phyloP scores from a whole-genome alignment of 345 rosid genomes.

The Salix purpurea region DNA sequence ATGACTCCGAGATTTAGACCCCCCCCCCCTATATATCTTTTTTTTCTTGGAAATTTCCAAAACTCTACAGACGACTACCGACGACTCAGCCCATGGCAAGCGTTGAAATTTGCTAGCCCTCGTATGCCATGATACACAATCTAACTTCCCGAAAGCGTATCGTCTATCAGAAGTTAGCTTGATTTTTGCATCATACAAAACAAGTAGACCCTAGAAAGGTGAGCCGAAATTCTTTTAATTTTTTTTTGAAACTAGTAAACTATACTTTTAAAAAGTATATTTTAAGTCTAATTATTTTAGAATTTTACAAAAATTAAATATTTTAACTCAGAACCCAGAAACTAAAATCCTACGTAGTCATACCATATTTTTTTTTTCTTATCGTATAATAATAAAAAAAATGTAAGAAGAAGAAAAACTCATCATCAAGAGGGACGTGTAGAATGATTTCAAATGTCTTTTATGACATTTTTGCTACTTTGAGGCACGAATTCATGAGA shows the following conservation, averaged over 20 bases:
- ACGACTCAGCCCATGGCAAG: neutral
- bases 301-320: too few relatives aligned
- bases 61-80: neutral
- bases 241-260: too few relatives aligned
- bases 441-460: neutral
- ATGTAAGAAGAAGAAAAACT: neutral
- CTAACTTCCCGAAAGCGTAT: neutral
- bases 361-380: neutral
- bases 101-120: neutral
- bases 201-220: neutral
- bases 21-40: too few relatives aligned
- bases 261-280: too few relatives aligned
- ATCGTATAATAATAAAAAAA: neutral
- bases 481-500: neutral
- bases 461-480: neutral
- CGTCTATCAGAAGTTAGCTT: neutral
- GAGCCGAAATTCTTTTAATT: neutral
- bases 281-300: too few relatives aligned
- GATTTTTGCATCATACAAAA: neutral
- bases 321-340: too few relatives aligned
- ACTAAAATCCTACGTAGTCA: too few relatives aligned
- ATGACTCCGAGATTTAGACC: too few relatives aligned
- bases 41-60: neutral
- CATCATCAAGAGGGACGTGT: neutral
- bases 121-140: neutral